phyloP scores from a whole-genome alignment of 148 eudicot genomes.

The Vaccinium corymbosum region DNA sequence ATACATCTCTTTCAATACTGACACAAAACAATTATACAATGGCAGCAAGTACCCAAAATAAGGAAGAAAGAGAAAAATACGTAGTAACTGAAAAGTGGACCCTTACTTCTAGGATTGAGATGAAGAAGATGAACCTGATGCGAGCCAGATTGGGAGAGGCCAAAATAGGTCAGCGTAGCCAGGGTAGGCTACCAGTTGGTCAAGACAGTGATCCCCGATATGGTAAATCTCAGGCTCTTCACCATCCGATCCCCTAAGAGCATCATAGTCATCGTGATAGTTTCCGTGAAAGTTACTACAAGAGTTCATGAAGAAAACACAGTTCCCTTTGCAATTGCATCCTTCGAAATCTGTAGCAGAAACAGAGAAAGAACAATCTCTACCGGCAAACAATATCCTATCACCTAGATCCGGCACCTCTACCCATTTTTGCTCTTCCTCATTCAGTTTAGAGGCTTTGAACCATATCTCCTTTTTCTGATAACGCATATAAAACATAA shows the following conservation, averaged over 20 bases:
- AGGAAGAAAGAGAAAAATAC: too few species aligned
- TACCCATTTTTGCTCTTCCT: not conserved
- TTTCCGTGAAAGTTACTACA: not conserved
- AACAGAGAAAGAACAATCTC: not conserved
- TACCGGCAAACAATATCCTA: not conserved
- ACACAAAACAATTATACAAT: too few species aligned
- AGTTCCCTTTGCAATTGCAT: not conserved
- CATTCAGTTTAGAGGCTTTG: not conserved
- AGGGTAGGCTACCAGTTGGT: too few species aligned
- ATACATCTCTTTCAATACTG: too few species aligned
- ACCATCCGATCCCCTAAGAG: not conserved
- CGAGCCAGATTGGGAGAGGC: too few species aligned
- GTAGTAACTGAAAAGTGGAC: too few species aligned
- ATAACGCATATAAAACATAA: too few species aligned
- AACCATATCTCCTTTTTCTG: too few species aligned
- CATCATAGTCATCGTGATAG: not conserved
- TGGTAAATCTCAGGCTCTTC: not conserved
- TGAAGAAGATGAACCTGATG: too few species aligned
- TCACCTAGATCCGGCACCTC: not conserved
- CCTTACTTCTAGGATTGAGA: too few species aligned
- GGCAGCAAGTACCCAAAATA: too few species aligned
- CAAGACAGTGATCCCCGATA: not conserved
- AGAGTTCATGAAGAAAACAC: not conserved
- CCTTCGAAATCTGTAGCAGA: not conserved
- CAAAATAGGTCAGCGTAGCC: too few species aligned